Evolutionary conservation across 108 stramenopile species (phyloP), one percentile per base, ranked within the genome.

Genomic region (Pseudonitzschia multiseries): DNA sequence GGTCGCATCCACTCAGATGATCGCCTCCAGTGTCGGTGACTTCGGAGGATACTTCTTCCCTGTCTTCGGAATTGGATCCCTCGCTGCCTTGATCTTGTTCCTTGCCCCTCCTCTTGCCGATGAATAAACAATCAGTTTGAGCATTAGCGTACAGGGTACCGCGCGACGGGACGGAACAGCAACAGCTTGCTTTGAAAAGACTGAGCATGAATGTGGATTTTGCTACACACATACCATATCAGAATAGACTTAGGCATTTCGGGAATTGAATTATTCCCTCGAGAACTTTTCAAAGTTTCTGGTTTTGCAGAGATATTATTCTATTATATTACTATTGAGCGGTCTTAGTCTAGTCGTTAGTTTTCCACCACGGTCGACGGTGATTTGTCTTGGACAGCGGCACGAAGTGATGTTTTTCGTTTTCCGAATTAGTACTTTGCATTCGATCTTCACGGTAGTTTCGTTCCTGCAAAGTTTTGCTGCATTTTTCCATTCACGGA

Each of bases 21-120:
- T 93, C 56, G 93, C 93, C 57, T 82, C 89, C 69, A 83, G 57
- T 70, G 78, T 76, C 26, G 51, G 65, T 67, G 93, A 89, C 69
- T 85, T 85, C 75, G 89, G 89, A 36, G 93, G 93, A 68, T 83
- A 79, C 71, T 81, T 91, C 79, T 93, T 84, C 88, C 93, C 93
- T 44, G 87, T 93, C 57, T 69, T 83, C 64, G 93, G 93, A 62
- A 81, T 93, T 81, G 80, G 68, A 28, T 56, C 84, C 70, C 82
- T 93, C 60, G 89, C 88, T 48, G 92, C 77, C 60, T 75, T 90
- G 46, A 93, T 93, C 80, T 88, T 93, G 60, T 90, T 69, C 85
- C 87, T 93, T 78, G 81, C 92, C 71, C 92, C 92, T 72, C 92
- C 92, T 71, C 87, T 93, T 79, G 87, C 70, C 52, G 78, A 84